Base-by-base conservation (phyloP, 805 yeast species). In the Ogataea zsoltii region DNA sequence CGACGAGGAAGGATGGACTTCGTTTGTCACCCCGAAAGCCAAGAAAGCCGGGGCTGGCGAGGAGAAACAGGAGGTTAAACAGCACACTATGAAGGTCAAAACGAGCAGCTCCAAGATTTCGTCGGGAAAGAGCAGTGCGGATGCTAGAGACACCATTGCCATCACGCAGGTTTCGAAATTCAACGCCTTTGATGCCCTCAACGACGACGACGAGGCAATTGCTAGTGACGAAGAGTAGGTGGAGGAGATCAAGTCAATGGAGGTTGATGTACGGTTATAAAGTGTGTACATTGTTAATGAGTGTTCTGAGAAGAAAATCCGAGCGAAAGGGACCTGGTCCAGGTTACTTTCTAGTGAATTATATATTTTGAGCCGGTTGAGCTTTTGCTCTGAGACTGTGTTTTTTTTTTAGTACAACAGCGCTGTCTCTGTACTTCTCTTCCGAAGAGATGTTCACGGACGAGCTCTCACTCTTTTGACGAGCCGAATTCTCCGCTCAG, bases 1-100 rank as follows among this genome's bases (percentile, higher is more conserved):
- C 29, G 95, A 86, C 61, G 85, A 82, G 46, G 92, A 87, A 51
- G 95, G 95, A 37, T 87, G 94, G 92, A 85, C 85, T 46, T 83
- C 92, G 17, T 67, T 77, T 51, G 68, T 74, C 42, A 70, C 72
- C 55, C 68, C 71, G 38, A 75, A 70, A 56, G 71, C 71, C 47
- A 63, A 65, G 50, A 65, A 58, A 41, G 69, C 76, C 12, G 73
- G 77, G 47, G 79, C 72, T 15, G 75, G 64, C 35, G 79, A 72
- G 21, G 82, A 77, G 48, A 73, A 73, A 49, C 65, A 68, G 41
- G 60, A 71, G 46, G 59, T 72, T 42, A 76, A 75, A 61, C 83
- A 80, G 47, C 61, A 62, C 29, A 61, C 76, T 19, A 61, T 80
- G 50, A 82, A 73, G 58, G 82, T 77, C 47, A 82, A 77, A 62